These are phyloP conservation scores for Gaertneriomyces semiglobifer DNA, from an alignment of 192 early-diverging fungal species.

Conservation along the genomic window DNA sequence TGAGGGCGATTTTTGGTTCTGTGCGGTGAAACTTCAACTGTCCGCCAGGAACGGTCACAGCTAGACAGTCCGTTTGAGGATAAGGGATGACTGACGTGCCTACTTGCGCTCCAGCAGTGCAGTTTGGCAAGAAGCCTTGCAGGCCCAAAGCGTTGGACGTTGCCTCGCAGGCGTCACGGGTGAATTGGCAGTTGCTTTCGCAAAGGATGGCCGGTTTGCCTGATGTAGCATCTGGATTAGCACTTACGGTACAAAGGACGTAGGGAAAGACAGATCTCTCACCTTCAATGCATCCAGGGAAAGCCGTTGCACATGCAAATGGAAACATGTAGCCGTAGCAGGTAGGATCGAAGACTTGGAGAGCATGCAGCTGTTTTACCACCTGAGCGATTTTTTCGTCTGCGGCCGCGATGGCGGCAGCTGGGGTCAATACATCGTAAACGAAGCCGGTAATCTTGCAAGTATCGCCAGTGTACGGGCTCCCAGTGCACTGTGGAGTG, in stretches of 20 bases:
- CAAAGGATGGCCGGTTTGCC: constrained; percentile 19
- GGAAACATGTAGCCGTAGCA: constrained; percentile 22
- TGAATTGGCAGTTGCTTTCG: constrained; percentile 20
- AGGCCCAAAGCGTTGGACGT: constrained; percentile 4
- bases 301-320: constrained; percentile 6
- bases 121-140: constrained; percentile 9
- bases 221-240: not conserved
- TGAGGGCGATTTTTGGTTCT: not conserved
- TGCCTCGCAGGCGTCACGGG: not conserved
- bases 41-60: constrained; percentile 1
- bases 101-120: constrained; percentile 1
- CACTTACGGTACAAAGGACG: no score
- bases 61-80: constrained; percentile 18
- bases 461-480: not conserved
- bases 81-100: not conserved
- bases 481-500: not conserved
- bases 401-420: not conserved
- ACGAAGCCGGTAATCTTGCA: not conserved
- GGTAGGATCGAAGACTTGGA: constrained; percentile 14
- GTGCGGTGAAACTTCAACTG: not conserved
- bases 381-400: constrained; percentile 6
- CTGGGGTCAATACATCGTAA: not conserved
- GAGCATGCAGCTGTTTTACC: not conserved
- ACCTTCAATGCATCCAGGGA: constrained; percentile 17
- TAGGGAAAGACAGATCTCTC: constrained; percentile 4